Evolutionary conservation across 139 green algal species (phyloP).

Genomic region (Diplosphaera chodatii): DNA sequence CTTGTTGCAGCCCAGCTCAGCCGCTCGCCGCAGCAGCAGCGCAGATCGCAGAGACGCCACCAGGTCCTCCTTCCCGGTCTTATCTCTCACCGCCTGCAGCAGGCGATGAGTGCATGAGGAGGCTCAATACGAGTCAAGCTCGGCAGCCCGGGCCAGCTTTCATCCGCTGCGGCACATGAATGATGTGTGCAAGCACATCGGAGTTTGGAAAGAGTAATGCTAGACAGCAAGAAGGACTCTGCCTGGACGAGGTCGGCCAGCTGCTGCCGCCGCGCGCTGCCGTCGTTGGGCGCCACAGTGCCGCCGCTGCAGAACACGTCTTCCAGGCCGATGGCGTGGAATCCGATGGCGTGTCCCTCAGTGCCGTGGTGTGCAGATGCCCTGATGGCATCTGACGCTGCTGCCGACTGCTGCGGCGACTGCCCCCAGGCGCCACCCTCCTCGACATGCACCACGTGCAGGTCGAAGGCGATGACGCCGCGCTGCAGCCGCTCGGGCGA

Average conservation of each 20-base stretch:
- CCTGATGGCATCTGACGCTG: background rate
- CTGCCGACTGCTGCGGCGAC: background rate
- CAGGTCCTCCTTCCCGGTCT: conserved; percentile 62
- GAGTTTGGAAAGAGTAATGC: background rate
- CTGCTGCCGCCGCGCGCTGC: background rate
- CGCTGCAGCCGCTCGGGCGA: conserved; percentile 23
- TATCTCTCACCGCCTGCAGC: conserved; percentile 41
- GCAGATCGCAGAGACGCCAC: conserved; percentile 37
- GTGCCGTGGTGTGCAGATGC: background rate
- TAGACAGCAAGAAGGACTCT: background rate
- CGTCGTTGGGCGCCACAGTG: conserved; percentile 2
- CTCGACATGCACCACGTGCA: conserved; percentile 44
- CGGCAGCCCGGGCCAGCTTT: background rate
- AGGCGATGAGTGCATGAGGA: background rate
- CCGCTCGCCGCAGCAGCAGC: conserved; percentile 38
- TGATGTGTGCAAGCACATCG: background rate
- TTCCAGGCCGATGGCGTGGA: conserved; percentile 25
- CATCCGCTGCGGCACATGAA: background rate
- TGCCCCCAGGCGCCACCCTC: conserved; percentile 13
- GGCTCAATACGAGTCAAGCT: background rate
- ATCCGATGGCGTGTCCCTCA: background rate
- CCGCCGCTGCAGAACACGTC: conserved; percentile 26
- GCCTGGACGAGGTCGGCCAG: conserved; percentile 13
- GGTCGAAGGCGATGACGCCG: conserved; percentile 39
- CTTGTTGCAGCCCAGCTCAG: conserved; percentile 34